Percentiles rank a stretch among this genome's conserved stretches.
These are phyloP conservation scores for Tubosaeta sp. DNA, from an alignment of 768 basidiomycete species.

Conservation along the genomic window DNA sequence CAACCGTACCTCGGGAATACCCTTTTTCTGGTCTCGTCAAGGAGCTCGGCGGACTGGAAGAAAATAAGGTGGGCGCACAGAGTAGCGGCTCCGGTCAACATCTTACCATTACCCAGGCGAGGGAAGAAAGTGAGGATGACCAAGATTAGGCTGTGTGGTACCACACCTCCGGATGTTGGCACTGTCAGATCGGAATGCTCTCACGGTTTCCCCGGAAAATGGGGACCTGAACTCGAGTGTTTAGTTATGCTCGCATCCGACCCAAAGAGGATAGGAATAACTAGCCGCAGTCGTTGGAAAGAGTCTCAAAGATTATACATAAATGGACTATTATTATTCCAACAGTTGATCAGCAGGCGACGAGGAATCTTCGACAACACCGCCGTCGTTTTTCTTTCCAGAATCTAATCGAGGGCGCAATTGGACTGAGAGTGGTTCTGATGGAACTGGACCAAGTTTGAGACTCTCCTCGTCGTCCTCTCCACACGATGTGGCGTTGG, in stretches of 20 bases:
- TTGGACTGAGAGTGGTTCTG: slow-evolving; percentile 26
- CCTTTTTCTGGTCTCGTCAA: slow-evolving; percentile 70
- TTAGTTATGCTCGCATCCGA: background rate
- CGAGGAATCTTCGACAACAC: slow-evolving; percentile 6
- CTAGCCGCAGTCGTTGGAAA: slow-evolving; percentile 1
- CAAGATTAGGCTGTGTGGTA: slow-evolving; percentile 29
- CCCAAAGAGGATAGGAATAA: background rate
- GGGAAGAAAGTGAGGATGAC: slow-evolving; percentile 29
- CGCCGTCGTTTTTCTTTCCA: slow-evolving; percentile 13
- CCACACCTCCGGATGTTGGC: background rate
- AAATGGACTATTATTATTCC: slow-evolving; percentile 1
- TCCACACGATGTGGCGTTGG: slow-evolving; percentile 1
- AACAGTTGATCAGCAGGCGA: slow-evolving; percentile 3
- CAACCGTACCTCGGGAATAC: slow-evolving; percentile 68
- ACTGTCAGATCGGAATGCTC: slow-evolving; percentile 1
- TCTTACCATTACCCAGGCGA: slow-evolving; percentile 30
- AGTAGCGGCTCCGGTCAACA: background rate
- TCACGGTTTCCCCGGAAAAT: background rate
- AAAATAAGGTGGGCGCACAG: slow-evolving; percentile 59
- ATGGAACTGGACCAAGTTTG: slow-evolving; percentile 5
- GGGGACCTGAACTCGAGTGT: background rate
- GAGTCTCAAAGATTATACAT: slow-evolving; percentile 4
- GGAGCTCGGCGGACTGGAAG: slow-evolving; percentile 76
- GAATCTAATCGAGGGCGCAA: slow-evolving; percentile 43
- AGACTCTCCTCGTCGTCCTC: slow-evolving; percentile 12